Conservation (phyloP, 2,329 filamentous ascomycete genomes). For the Ceratocystis cacaofunesta region DNA sequence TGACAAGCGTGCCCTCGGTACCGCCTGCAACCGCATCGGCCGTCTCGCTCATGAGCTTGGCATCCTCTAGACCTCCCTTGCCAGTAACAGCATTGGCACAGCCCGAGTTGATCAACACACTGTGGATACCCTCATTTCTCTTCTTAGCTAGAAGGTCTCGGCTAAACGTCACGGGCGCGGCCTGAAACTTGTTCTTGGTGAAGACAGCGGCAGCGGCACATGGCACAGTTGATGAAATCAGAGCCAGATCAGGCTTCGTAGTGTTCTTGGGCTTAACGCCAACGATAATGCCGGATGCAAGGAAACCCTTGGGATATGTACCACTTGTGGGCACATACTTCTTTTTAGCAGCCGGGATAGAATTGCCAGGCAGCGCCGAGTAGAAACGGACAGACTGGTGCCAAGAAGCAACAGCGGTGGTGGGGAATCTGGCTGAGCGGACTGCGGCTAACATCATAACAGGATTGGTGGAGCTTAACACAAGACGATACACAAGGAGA, state of each 20-base stretch:
- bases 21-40: conserved; percentile 50
- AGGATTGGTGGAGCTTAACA: background rate
- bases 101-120: conserved; percentile 84
- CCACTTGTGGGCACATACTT: conserved; percentile 80
- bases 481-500: background rate
- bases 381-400: conserved; percentile 14
- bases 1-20: conserved; percentile 60
- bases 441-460: conserved; percentile 8
- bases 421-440: background rate
- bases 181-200: conserved; percentile 96
- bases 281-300: conserved; percentile 72
- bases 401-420: background rate
- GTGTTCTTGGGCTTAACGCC: conserved; percentile 91
- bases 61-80: conserved; percentile 76
- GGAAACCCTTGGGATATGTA: conserved; percentile 81
- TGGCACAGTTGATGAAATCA: conserved; percentile 73
- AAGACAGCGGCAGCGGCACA: conserved; percentile 86
- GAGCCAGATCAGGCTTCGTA: conserved; percentile 75
- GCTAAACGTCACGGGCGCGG: conserved; percentile 82
- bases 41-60: conserved; percentile 62
- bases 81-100: conserved; percentile 97
- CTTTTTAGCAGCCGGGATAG: conserved; percentile 62
- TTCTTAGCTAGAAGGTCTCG: conserved; percentile 53
- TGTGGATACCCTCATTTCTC: conserved; percentile 54
- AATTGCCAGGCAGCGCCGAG: conserved; percentile 15